Evolutionary conservation across 768 basidiomycete genomes (phyloP), one percentile per base, ranked within the genome.

Genomic region (Heimioporus sp.): DNA sequence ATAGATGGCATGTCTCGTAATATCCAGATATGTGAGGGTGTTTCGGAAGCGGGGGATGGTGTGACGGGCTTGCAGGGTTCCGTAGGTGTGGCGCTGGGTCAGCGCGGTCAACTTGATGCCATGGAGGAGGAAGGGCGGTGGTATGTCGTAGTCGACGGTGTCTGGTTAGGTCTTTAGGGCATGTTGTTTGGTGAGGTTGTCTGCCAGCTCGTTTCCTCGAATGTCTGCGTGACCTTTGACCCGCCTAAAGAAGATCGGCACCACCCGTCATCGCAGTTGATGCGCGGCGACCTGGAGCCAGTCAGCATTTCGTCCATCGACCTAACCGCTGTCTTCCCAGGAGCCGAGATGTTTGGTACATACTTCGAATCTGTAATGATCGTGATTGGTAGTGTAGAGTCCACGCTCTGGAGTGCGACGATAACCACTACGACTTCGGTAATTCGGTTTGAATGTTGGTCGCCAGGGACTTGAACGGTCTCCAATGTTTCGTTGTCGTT

Each of bases 311-410:
- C 34, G 16, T 0, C 58, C 42, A 0, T 37, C 44, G 0, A 65
- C 61, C 59, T 56, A 75, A 0, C 72, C 70, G 0, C 13, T 11
- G 36, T 72, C 59, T 39, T 73, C 69, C 56, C 62, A 60, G 1
- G 43, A 40, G 0, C 28, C 5, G 0, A 57, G 39, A 48, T 58
- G 40, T n/a, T 46, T 24, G n/a, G n/a, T n/a, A n/a, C n/a, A n/a
- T n/a, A n/a, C n/a, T 24, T 24, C 5, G 24, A 24, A 5, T 24
- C 24, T 24, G 24, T 24, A 5, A 24, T 24, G 24, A 5, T 24
- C 5, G 24, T 24, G 24, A 24, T 5, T 5, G 24, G 24, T 5
- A 24, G 24, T 5, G 24, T 24, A 24, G 24, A 24, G 24, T 24
- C 24, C 5, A 24, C 24, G 5, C 24, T 24, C 5, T 24, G 24